Conservation (phyloP, 208 protist species). For the Giardia muris region DNA sequence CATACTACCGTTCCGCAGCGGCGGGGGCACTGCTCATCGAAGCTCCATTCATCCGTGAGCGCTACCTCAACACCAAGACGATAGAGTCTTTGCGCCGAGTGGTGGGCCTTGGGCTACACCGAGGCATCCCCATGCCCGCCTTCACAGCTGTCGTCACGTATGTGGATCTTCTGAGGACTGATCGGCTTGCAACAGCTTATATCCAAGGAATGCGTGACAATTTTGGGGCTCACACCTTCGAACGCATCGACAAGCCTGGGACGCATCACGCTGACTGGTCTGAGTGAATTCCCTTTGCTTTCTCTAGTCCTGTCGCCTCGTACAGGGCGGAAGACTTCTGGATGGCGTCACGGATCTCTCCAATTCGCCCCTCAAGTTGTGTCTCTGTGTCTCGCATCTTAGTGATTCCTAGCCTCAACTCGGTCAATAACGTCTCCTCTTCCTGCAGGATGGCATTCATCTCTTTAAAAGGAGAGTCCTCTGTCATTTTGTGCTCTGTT, state of each 20-base stretch:
- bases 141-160: background rate
- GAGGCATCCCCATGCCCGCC: background rate
- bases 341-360: no score
- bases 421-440: no score
- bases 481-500: no score
- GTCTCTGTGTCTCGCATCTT: no score
- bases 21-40: slow-evolving; percentile 24
- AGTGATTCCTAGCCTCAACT: no score
- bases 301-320: no score
- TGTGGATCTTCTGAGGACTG: slow-evolving; percentile 46
- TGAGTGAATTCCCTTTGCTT: no score
- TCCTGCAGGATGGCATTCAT: no score
- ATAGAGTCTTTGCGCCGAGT: background rate
- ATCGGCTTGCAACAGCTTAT: slow-evolving; percentile 57
- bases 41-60: background rate
- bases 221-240: slow-evolving; percentile 71
- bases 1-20: slow-evolving; percentile 42
- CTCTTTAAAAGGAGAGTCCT: no score
- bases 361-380: no score
- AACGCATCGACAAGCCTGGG: slow-evolving; percentile 50
- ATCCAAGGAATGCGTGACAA: slow-evolving; percentile 63
- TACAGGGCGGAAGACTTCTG: no score
- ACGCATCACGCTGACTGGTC: background rate
- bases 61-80: background rate
- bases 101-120: background rate